Base-by-base conservation (phyloP, 106 monocot genomes). In the Dactylorhiza incarnata region DNA sequence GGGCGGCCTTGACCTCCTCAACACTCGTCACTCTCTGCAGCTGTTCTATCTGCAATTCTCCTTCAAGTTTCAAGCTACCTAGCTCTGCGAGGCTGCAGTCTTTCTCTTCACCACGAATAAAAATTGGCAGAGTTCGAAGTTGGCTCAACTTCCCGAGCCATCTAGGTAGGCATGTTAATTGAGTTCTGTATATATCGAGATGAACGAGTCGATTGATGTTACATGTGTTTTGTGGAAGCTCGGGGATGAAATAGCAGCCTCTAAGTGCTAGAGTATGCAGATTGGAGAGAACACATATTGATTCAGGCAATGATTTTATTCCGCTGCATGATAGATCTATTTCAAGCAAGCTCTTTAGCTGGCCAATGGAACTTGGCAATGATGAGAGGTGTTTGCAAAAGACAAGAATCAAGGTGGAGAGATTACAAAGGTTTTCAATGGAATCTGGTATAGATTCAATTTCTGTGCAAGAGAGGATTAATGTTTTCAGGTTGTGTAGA, bases 141-240 rank as follows among this genome's bases (percentile, higher is more conserved):
- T 25, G 37, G n/a, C 5, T 74, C 52, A 86, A 14, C 11, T 77
- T 54, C 65, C 83, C 83, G 8, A 86, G 48, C n/a, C 58, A 52
- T 9, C 49, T 5, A 12, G 86, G 83, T 74, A 86, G 83, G 44
- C 68, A 65, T 0, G 43, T 72, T 19, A 86, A 46, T 6, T 19
- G 0, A 15, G 48, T 56, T 7, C 51, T 15, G 9, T 9, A 3
- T n/a, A 66, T 74, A 17, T 77, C 9, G 0, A 80, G 73, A 55
- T 84, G 56, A 0, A 22, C 23, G 15, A 82, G 79, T 49, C 66
- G 76, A 5, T 6, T 74, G 76, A 82, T 82, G 10, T 73, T 50
- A 19, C 23, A 49, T 26, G 56, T 51, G 13, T 51, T 58, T 7
- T 66, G 16, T 9, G 82, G 76, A 29, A 79, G 76, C 67, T 48